Evolutionary conservation across 148 eudicot genomes (phyloP).

Genomic region (Selenicereus undatus): DNA sequence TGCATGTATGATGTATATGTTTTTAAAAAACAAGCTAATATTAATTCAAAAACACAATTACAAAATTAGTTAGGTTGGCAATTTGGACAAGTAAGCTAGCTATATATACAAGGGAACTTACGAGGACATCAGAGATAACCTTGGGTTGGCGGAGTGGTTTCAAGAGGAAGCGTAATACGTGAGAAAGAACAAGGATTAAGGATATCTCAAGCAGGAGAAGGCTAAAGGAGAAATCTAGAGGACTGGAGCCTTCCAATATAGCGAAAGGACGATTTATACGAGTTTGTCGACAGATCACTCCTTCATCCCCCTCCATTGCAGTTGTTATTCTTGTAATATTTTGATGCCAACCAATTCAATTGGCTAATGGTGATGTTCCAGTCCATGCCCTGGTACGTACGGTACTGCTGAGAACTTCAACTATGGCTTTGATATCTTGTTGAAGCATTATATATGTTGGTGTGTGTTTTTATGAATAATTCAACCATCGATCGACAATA

Average conservation of each 20-base stretch:
- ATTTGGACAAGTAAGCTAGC: too few species aligned
- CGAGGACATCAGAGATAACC: slow-evolving; percentile 60
- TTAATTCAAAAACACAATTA: too few species aligned
- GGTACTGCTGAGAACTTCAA: not conserved
- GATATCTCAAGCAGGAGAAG: slow-evolving; percentile 48
- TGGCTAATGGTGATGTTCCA: not conserved
- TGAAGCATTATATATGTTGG: not conserved
- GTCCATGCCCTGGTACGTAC: slow-evolving; percentile 12
- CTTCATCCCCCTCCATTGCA: not conserved
- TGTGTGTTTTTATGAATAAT: not conserved
- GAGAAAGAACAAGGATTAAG: slow-evolving; percentile 40
- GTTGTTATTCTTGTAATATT: slow-evolving; percentile 11
- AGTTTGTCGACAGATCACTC: slow-evolving; percentile 32
- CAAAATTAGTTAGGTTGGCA: too few species aligned
- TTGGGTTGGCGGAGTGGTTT: slow-evolving; percentile 72
- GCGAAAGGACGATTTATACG: slow-evolving; percentile 35
- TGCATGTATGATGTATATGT: slow-evolving; percentile 25
- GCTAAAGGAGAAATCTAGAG: slow-evolving; percentile 55
- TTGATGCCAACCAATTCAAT: slow-evolving; percentile 20
- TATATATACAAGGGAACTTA: too few species aligned
- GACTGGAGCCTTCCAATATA: slow-evolving; percentile 34
- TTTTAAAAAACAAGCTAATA: not conserved
- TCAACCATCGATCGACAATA: not conserved
- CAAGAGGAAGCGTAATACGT: slow-evolving; percentile 44
- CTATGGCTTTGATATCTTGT: not conserved